Conservation (phyloP, 768 basidiomycete species). For the Lenzites betulinus region DNA sequence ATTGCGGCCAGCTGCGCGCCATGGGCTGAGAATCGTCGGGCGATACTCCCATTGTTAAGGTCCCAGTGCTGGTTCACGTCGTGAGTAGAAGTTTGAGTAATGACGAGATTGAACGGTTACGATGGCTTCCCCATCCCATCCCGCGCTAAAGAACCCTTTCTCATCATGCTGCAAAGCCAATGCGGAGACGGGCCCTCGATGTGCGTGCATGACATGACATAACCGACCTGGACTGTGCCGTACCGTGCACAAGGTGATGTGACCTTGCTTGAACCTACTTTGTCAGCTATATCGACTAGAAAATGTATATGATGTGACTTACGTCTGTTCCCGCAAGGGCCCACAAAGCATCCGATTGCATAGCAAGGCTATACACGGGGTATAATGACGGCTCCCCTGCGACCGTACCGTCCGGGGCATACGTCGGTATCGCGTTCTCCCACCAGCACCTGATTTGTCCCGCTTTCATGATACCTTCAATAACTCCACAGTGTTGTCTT, state of each 20-base stretch:
- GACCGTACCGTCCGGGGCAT: constrained; percentile 36
- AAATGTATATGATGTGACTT: constrained; percentile 13
- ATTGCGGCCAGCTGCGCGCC: constrained; percentile 83
- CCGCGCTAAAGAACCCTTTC: constrained; percentile 84
- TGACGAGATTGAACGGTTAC: constrained; percentile 41
- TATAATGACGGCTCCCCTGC: constrained; percentile 53
- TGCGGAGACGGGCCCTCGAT: constrained; percentile 83
- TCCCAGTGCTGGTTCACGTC: constrained; percentile 86
- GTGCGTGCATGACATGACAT: constrained; percentile 71
- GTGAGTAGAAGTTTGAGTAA: constrained; percentile 17
- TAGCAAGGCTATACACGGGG: constrained; percentile 87
- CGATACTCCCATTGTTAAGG: constrained; percentile 82
- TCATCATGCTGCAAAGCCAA: constrained; percentile 80
- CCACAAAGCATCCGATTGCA: constrained; percentile 95
- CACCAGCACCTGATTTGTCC: constrained; percentile 90
- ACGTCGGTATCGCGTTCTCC: constrained; percentile 65
- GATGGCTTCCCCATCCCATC: constrained; percentile 90
- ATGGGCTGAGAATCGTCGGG: constrained; percentile 78
- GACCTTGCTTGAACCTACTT: constrained; percentile 60
- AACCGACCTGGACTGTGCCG: constrained; percentile 88
- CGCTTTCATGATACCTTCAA: constrained; percentile 89
- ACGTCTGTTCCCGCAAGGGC: constrained; percentile 86
- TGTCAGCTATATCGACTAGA: not conserved
- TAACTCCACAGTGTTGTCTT: constrained; percentile 84
- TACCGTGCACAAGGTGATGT: constrained; percentile 90